Evolutionary conservation across 2,329 filamentous ascomycete species (phyloP), one percentile per base, ranked within the genome.

Genomic region (Shiraia bambusicola): DNA sequence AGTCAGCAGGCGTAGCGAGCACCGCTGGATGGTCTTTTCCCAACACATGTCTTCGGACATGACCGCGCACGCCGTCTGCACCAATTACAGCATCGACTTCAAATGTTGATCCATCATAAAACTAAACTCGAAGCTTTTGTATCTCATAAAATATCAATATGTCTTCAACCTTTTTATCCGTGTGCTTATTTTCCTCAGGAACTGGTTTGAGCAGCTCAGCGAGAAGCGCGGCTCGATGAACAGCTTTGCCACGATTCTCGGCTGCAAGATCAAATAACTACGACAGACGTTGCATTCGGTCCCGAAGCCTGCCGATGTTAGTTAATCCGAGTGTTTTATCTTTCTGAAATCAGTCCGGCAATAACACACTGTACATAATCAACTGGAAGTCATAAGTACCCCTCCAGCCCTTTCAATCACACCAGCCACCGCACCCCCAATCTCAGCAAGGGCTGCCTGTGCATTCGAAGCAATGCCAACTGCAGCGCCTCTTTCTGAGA

Each of bases 391-490:
- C 47, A 50, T 47, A 11, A 34, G 16, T 6, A 50, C 47, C n/a
- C 34, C 50, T 34, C 47, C 50, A 28, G 49, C 49, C 11, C 40
- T 13, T 19, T 50, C 46, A 4, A 50, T 11, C 6, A 22, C 40
- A 16, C 26, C 34, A 24, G 32, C 34, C 4, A 50, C 26, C 11
- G 31, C 16, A 10, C 25, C 32, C 13, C 43, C 44, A 14, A 53
- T 47, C 25, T 49, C 42, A n/a, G 30, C 28, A 13, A 52, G 33
- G 16, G 45, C 49, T 9, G 19, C 34, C 35, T 49, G 49, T 10
- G 59, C 70, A 46, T 73, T 73, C 6, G 49, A 47, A 31, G 70
- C 66, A n/a, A 73, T 51, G 2, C 67, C 69, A 10, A 73, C 54
- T 4, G 67, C 69, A 3, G 69, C 67, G 9, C 71, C 70, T 25